A percentile compares a stretch with the other conserved stretches of the same genome.
These are phyloP conservation scores for Oryza meridionalis DNA, from an alignment of 176 grass and related monocot genomes.

Conservation along the genomic window DNA sequence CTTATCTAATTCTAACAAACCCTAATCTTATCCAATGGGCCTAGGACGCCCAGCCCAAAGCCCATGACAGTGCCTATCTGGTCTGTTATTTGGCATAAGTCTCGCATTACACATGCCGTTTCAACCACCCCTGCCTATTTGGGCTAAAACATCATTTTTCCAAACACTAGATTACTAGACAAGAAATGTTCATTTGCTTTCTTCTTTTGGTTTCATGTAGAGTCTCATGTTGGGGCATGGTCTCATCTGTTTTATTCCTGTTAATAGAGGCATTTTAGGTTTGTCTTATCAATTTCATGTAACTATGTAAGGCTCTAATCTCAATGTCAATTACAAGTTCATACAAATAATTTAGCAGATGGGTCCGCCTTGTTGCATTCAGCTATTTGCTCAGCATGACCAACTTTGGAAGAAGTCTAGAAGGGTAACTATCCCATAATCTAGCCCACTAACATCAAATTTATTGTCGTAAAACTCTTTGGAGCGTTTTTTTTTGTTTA, in stretches of 20 bases:
- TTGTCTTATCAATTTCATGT: not conserved
- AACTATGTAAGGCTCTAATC: not conserved
- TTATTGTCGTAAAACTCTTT: not conserved
- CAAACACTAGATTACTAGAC: not conserved
- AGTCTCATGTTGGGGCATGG: not conserved
- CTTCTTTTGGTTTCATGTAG: constrained; percentile 12
- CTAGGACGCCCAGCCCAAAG: too few relatives aligned
- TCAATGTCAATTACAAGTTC: not conserved
- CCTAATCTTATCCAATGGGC: too few relatives aligned
- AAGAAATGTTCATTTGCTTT: not conserved
- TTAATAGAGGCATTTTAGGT: not conserved
- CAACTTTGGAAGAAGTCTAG: too few relatives aligned
- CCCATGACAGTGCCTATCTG: too few relatives aligned
- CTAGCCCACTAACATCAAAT: not conserved
- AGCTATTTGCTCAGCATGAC: not conserved
- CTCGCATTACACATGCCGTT: not conserved
- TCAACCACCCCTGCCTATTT: not conserved
- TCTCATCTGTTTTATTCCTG: not conserved
- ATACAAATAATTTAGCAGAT: not conserved
- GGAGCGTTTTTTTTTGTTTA: not conserved
- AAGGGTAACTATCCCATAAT: not conserved
- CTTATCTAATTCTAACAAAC: too few relatives aligned
- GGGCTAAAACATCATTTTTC: not conserved
- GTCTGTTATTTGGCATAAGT: too few relatives aligned
- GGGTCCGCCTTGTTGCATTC: not conserved